These are phyloP conservation scores for Blastomyces percursus DNA, from an alignment of 2,329 filamentous ascomycete species.

Conservation along the genomic window DNA sequence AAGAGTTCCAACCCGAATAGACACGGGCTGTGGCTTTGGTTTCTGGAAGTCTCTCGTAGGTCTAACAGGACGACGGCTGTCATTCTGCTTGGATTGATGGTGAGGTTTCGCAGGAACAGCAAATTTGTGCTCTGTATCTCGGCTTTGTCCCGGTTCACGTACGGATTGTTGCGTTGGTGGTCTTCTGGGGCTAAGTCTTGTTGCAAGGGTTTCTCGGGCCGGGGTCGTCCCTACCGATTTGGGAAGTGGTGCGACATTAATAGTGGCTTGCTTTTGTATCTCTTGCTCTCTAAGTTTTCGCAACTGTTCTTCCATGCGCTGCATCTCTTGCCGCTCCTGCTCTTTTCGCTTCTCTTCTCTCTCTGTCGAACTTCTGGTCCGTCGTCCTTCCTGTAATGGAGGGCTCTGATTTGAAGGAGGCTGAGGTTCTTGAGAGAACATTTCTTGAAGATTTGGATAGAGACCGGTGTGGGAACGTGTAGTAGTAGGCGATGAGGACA, in stretches of 20 bases:
- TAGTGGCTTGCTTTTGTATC: conserved; percentile 22
- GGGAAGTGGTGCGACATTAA: conserved; percentile 25
- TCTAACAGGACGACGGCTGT: conserved; percentile 32
- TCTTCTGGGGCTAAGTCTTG: conserved; percentile 18
- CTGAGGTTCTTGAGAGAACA: conserved; percentile 14
- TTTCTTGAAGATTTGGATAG: conserved; percentile 18
- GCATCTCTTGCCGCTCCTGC: conserved; percentile 17
- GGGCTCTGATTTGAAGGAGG: conserved; percentile 23
- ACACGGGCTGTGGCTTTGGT: conserved; percentile 37
- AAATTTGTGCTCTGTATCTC: conserved; percentile 21
- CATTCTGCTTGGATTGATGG: conserved; percentile 25
- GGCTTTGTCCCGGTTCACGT: conserved; percentile 23
- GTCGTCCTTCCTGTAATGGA: conserved; percentile 31
- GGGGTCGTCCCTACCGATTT: conserved; percentile 20
- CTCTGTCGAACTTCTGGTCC: conserved; percentile 50
- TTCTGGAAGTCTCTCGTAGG: conserved; percentile 37
- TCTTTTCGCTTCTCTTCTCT: conserved; percentile 35
- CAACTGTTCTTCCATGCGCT: conserved; percentile 28
- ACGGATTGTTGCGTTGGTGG: conserved; percentile 19
- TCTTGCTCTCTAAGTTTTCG: conserved; percentile 28
- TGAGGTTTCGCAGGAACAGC: conserved; percentile 18
- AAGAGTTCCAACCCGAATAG: conserved; percentile 40
- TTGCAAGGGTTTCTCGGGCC: conserved; percentile 8
- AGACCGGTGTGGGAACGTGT: conserved; percentile 22
- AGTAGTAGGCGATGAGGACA: conserved; percentile 30